Evolutionary conservation across 805 yeast genomes (phyloP), one percentile per base, ranked within the genome.

Genomic region (Peterozyma toletana): DNA sequence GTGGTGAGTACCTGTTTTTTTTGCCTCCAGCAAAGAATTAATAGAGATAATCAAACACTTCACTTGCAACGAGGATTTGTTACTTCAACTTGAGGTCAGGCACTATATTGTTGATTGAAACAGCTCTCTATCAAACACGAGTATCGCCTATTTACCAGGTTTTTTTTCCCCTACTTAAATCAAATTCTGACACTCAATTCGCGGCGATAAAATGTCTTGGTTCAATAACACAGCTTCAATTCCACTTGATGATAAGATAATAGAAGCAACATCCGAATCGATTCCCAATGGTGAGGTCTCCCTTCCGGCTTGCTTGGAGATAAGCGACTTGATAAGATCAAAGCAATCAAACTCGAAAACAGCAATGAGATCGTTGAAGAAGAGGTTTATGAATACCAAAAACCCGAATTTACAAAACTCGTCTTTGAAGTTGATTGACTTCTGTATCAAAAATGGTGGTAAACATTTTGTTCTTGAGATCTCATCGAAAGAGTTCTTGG

Each of bases 391-490:
- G 27, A 59, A 65, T 30, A 75, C 80, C 17, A 66, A 69, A 44
- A 90, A 90, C 58, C 96, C 97, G 10, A 89, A 90, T 59, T 76
- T 81, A 9, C 86, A 86, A 55, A 71, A 80, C 27, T 76, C 93
- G 5, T 70, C 90, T 0, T 72, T 93, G 56, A 85, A 83, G 55
- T 67, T 93, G 48, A 70, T 83, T 30, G 98, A 93, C 54, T 73
- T 87, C 38, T 86, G 96, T 63, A 83, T 91, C 44, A 93, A 93
- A 64, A 93, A 93, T 59, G 90, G 96, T 39, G 99, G 99, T 7
- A 70, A 71, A 39, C 95, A 87, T 53, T 90, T 93, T 54, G 69
- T 91, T 17, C 70, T 67, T 16, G 96, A 88, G 54, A 70, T 90
- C 30, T 77, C 91, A 31, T 75, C 90, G 9, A 78, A 88, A 49